Conservation (phyloP, 2,329 filamentous ascomycete species). For the Xylariaceae sp. region DNA sequence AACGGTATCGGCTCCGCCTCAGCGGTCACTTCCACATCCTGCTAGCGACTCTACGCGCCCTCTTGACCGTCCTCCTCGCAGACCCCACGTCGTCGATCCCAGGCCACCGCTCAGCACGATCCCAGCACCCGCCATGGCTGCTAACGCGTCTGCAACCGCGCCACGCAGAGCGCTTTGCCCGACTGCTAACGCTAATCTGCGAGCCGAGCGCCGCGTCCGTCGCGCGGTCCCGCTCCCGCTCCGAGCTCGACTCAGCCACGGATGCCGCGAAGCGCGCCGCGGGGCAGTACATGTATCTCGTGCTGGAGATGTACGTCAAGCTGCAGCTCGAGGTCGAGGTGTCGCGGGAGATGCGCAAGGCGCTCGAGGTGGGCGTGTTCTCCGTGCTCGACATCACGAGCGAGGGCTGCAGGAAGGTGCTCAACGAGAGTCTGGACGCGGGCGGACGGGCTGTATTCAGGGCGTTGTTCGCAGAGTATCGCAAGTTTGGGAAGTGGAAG, state of each 20-base stretch:
- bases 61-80: slow-evolving; percentile 51
- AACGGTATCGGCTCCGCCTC: slow-evolving; percentile 56
- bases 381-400: slow-evolving; percentile 57
- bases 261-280: slow-evolving; percentile 59
- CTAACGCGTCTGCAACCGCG: slow-evolving; percentile 35
- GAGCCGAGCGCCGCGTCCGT: slow-evolving; percentile 56
- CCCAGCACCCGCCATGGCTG: slow-evolving; percentile 36
- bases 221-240: slow-evolving; percentile 36
- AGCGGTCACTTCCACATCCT: slow-evolving; percentile 60
- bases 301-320: slow-evolving; percentile 57
- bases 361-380: slow-evolving; percentile 55
- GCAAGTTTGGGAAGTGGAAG: slow-evolving; percentile 61
- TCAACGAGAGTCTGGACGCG: slow-evolving; percentile 57
- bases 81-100: slow-evolving; percentile 32
- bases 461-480: slow-evolving; percentile 56
- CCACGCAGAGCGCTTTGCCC: slow-evolving; percentile 50
- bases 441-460: slow-evolving; percentile 56
- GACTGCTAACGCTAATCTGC: slow-evolving; percentile 56
- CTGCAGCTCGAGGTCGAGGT: slow-evolving; percentile 54
- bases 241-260: slow-evolving; percentile 52
- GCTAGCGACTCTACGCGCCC: slow-evolving; percentile 49
- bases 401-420: slow-evolving; percentile 49
- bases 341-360: slow-evolving; percentile 48
- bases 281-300: slow-evolving; percentile 57
- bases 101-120: slow-evolving; percentile 8